These are phyloP conservation scores for Arxiozyma bovina DNA, from an alignment of 1,139 yeast genomes.

Conservation along the genomic window DNA sequence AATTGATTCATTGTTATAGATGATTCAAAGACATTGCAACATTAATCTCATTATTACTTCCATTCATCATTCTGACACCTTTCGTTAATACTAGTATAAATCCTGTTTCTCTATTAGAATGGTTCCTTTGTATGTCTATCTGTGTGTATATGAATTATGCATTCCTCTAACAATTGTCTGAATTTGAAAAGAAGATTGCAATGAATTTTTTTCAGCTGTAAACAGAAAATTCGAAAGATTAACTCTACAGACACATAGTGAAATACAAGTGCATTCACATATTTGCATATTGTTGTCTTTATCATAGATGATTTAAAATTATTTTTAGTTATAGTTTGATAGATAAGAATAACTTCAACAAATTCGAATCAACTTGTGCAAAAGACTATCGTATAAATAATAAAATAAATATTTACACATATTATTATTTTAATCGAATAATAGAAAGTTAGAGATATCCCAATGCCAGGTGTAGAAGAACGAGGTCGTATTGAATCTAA, in stretches of 20 bases:
- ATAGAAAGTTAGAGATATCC: not conserved
- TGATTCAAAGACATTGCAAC: not conserved
- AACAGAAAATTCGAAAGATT: not conserved
- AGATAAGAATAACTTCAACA: not conserved
- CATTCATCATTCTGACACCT: not conserved
- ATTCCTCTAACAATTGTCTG: no score
- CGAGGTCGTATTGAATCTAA: conserved; percentile 3
- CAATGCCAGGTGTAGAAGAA: conserved; percentile 1
- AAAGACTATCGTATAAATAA: not conserved
- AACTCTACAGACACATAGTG: not conserved
- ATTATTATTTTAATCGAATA: not conserved
- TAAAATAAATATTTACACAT: no score
- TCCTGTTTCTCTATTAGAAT: not conserved
- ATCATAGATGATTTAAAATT: not conserved
- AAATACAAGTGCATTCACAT: not conserved
- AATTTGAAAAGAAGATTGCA: not conserved
- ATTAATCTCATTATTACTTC: no score
- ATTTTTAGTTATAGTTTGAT: not conserved
- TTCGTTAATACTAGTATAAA: not conserved
- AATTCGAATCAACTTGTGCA: not conserved
- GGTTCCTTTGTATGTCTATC: not conserved
- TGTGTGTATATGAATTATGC: no score
- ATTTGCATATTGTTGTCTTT: not conserved
- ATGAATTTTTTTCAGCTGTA: not conserved
- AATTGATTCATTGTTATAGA: not conserved